These are phyloP conservation scores for Aspergillus incahuasiensis DNA, from an alignment of 495 filamentous ascomycete species.

Conservation along the genomic window DNA sequence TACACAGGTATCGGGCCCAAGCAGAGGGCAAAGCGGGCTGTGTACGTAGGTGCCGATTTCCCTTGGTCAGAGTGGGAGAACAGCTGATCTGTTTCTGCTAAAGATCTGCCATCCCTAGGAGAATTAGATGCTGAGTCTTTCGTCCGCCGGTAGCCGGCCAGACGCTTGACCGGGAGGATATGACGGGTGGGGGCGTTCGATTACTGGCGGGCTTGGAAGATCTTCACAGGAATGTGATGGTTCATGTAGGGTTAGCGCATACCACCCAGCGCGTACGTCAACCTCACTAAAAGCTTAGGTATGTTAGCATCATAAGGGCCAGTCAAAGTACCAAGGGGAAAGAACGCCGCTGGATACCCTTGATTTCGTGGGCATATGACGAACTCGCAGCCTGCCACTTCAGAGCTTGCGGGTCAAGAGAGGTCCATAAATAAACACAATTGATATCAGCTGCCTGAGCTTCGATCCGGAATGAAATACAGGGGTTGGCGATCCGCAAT, in stretches of 20 bases:
- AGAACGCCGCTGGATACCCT: background rate
- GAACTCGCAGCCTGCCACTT: background rate
- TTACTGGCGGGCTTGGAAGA: background rate
- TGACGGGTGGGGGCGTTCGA: too few species aligned
- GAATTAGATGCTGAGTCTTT: too few species aligned
- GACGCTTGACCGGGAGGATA: background rate
- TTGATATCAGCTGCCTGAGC: background rate
- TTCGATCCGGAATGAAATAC: background rate
- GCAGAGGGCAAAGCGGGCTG: too few species aligned
- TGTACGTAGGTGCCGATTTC: too few species aligned
- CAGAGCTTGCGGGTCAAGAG: background rate
- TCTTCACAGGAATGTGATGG: background rate
- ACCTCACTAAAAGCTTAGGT: background rate
- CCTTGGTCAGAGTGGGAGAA: too few species aligned
- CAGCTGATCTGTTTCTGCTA: too few species aligned
- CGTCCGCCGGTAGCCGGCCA: background rate
- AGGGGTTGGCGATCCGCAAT: background rate
- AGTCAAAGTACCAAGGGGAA: background rate
- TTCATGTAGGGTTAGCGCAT: background rate
- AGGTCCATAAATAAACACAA: background rate
- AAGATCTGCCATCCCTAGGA: too few species aligned
- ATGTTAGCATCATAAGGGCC: background rate
- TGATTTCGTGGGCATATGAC: background rate
- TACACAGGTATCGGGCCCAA: too few species aligned
- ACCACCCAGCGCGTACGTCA: background rate